Base-by-base conservation (phyloP, 306 rosid species). In the Carpinus viminea region DNA sequence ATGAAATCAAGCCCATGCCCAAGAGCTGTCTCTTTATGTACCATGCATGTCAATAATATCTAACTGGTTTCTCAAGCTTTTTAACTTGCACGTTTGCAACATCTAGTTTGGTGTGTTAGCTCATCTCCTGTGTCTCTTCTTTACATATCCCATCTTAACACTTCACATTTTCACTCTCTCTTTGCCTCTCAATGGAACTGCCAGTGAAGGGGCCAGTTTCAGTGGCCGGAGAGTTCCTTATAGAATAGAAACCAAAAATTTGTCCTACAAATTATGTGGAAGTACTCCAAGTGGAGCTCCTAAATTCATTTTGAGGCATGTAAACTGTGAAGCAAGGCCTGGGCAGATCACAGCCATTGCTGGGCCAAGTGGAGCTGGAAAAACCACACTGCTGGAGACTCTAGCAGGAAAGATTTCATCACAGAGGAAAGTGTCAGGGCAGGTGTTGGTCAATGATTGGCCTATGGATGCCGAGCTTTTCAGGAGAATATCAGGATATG, bases 291-390 rank as follows among this genome's bases (percentile, higher is more conserved):
- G 41, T 78, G 79, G 81, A 36, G 83, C 61, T 64, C 78, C 73
- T 4, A 93, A 80, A 68, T 85, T 86, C 85, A 88, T 95, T 76
- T 78, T 95, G 89, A 93, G 85, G 88, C 84, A 85, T 79, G 91
- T 95, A 5, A 91, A 72, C 47, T 95, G 98, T 62, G 97, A 91
- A 68, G 98, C 97, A 68, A 90, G 87, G 85, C 91, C 93, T 43
- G 90, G 89, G 47, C 93, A 91, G 78, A 52, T 95, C 9, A 95
- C 99, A 11, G 97, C 97, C 3, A 94, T 94, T 74, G 98, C 91
- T 2, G 98, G 98, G 60, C 98, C 97, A n/a, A 94, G 98, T 85
- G 98, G 98, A 46, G 98, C 98, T 57, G 98, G 98, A 34, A 94
- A 94, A 90, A 91, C 97, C 66, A 94, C 98, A 1, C 88, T 94